A percentile compares a stretch with the other conserved stretches of the same genome.
Conservation (phyloP, 2,329 filamentous ascomycete genomes). For the Pleoardoris graminearum region DNA sequence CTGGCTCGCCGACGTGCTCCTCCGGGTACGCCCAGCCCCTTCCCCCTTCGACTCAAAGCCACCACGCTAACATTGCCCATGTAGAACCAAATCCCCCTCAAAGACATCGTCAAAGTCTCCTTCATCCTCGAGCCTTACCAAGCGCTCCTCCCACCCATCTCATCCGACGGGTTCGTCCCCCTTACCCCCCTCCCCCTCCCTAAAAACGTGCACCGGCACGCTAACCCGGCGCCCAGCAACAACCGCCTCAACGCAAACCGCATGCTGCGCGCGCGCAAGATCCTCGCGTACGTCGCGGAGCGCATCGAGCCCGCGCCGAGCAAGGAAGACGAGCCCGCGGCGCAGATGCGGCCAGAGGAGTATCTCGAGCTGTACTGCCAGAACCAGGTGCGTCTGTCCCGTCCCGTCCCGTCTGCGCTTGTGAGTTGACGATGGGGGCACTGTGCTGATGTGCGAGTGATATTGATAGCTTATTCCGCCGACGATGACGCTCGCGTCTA, state of each 20-base stretch:
- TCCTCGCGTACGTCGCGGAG: conserved; percentile 88
- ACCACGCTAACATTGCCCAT: conserved; percentile 6
- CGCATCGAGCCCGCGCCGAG: conserved; percentile 74
- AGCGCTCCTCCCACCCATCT: conserved; percentile 73
- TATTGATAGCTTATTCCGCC: conserved; percentile 66
- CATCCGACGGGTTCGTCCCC: conserved; percentile 66
- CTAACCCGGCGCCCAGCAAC: conserved; percentile 58
- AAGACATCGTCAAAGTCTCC: conserved; percentile 95
- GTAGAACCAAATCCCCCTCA: conserved; percentile 76
- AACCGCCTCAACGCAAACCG: conserved; percentile 93
- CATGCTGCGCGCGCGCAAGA: conserved; percentile 95
- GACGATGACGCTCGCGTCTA: conserved; percentile 90
- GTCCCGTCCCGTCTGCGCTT: too few relatives aligned
- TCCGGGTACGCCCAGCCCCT: conserved; percentile 57
- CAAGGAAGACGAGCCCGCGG: conserved; percentile 53
- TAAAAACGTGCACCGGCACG: conserved; percentile 26
- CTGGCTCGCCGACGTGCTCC: conserved; percentile 88
- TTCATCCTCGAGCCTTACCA: conserved; percentile 86
- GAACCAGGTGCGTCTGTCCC: conserved; percentile 69
- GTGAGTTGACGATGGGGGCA: too few relatives aligned
- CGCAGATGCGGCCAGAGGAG: conserved; percentile 74
- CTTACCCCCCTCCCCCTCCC: conserved; percentile 26
- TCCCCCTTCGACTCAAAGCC: neutral
- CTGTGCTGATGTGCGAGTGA: neutral
- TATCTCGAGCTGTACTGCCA: conserved; percentile 96